phyloP scores from a whole-genome alignment of 441 rosid genomes.

The Pelargonium myrrhifolium region DNA sequence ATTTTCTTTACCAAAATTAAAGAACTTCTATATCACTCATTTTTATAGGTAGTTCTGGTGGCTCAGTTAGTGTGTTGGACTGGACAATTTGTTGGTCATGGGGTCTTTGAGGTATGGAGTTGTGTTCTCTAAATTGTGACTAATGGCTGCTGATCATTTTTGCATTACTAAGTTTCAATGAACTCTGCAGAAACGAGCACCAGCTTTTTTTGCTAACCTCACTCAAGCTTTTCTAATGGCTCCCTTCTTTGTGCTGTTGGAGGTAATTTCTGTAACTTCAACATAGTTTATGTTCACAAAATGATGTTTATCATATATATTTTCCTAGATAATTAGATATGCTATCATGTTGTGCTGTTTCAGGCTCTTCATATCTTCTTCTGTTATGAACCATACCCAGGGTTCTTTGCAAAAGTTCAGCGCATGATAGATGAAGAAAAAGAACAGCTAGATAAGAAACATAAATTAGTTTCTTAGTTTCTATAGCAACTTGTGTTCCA shows the following conservation, averaged over 20 bases:
- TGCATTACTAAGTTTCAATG: slow-evolving; percentile 2
- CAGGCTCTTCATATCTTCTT: slow-evolving; percentile 47
- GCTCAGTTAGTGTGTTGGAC: slow-evolving; percentile 56
- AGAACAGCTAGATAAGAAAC: slow-evolving; percentile 44
- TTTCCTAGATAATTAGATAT: no score
- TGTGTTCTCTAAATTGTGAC: slow-evolving; percentile 3
- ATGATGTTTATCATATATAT: neutral
- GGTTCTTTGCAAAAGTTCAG: slow-evolving; percentile 42
- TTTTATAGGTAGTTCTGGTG: slow-evolving; percentile 41
- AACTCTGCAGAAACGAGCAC: slow-evolving; percentile 48
- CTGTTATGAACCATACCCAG: slow-evolving; percentile 56
- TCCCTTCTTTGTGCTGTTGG: slow-evolving; percentile 59
- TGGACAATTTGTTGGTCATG: slow-evolving; percentile 60
- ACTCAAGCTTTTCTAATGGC: slow-evolving; percentile 58
- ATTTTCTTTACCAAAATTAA: neutral
- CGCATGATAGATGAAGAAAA: slow-evolving; percentile 37
- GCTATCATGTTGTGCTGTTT: slow-evolving; percentile 9
- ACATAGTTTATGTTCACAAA: neutral
- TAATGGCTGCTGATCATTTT: slow-evolving; percentile 1
- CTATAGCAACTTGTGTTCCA: neutral
- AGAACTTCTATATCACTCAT: no score
- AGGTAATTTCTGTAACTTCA: slow-evolving; percentile 29
- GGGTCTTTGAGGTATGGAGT: slow-evolving; percentile 46
- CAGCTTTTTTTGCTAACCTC: slow-evolving; percentile 57
- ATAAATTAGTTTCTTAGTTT: slow-evolving; percentile 29